Evolutionary conservation across 1,139 yeast species (phyloP), one percentile per base, ranked within the genome.

Genomic region (Arxiozyma bovina): DNA sequence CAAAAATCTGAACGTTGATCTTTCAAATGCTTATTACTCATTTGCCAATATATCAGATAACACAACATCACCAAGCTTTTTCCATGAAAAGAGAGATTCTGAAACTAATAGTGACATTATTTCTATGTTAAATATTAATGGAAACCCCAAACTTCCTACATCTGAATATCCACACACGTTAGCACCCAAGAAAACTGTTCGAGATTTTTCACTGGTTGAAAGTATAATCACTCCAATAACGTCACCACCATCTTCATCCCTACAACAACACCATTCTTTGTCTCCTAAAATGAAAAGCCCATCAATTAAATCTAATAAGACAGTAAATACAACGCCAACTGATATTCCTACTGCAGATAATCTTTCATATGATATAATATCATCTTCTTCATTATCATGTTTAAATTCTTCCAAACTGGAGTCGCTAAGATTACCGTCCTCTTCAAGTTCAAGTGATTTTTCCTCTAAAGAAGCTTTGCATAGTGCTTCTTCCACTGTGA

Each of bases 21-120:
- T 68, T 7, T 66, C 69, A 5, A 66, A 65, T 54, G 69, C 65
- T 8, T 67, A 61, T 41, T 69, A 69, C 50, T 68, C 70, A 5
- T 69, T 69, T 60, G 72, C 72, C 9, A 68, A 69, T 49, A 69
- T 69, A 27, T 67, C 71, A n/a, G 72, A 69, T 46, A 69, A 69
- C 45, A 69, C 70, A 15, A 58, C 63, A 25, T 59, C 65, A 18
- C 60, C 63, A 45, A 56, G 55, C 47, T 52, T 54, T 20, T 50
- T 54, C 17, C 49, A 52, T 20, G 53, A 50, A 11, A 30, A 30
- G 23, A 54, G 51, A 38, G 50, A 48, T 27, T 45, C 53, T 4
- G 50, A 52, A 22, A 40, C 48, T 17, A 48, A 50, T 27, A 47
- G 38, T 40, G 54, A 52, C 42, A 41, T 40, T 9, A 40, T 49